Evolutionary conservation across 2,329 filamentous ascomycete species (phyloP).

Genomic region (Stylonectria norvegica): DNA sequence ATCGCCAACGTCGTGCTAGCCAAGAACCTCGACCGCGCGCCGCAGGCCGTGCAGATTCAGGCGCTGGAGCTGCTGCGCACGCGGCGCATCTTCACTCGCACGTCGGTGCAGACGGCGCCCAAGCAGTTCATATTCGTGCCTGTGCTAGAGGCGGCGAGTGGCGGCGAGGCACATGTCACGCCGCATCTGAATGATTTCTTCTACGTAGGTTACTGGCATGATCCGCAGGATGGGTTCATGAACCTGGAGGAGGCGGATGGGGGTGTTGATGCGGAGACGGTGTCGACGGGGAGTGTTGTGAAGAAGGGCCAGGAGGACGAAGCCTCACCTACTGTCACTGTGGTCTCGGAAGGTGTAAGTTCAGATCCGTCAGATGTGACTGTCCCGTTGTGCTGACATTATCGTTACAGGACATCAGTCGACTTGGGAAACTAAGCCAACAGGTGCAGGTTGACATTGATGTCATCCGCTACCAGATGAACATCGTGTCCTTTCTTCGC

Average conservation of each 20-base stretch:
- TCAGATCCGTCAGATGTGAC: too few relatives aligned
- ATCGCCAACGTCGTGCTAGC: constrained; percentile 84
- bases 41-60: constrained; percentile 79
- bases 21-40: constrained; percentile 71
- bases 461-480: constrained; percentile 78
- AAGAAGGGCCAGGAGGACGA: constrained; percentile 31
- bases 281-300: constrained; percentile 46
- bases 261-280: constrained; percentile 31
- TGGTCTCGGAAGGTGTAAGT: constrained; percentile 45
- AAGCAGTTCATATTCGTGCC: constrained; percentile 78
- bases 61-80: constrained; percentile 74
- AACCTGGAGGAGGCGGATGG: constrained; percentile 64
- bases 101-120: constrained; percentile 69
- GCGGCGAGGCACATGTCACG: constrained; percentile 48
- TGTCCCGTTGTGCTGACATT: too few relatives aligned
- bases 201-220: constrained; percentile 84
- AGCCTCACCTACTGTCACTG: constrained; percentile 22
- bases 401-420: constrained; percentile 51
- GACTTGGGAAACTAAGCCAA: constrained; percentile 56
- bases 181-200: constrained; percentile 74
- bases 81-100: constrained; percentile 72
- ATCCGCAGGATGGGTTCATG: constrained; percentile 66
- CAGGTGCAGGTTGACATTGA: constrained; percentile 68
- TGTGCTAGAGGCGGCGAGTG: constrained; percentile 53
- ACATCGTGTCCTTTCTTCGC: constrained; percentile 81